Evolutionary conservation across 2,329 filamentous ascomycete species (phyloP), one percentile per base, ranked within the genome.

Genomic region (Trichothecium roseum): DNA sequence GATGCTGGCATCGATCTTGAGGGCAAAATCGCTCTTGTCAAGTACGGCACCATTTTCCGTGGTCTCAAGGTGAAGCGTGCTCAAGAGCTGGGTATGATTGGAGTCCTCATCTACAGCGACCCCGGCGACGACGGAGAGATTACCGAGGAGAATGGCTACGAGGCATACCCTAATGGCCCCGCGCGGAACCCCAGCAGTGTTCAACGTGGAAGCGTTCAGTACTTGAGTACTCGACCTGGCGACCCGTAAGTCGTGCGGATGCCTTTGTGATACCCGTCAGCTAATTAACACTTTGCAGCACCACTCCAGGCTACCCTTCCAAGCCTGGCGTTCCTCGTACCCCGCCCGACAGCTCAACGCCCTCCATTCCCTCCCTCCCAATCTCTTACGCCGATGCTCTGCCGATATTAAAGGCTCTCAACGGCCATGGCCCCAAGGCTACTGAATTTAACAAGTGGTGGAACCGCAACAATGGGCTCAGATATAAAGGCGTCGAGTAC

Each of bases 271-370:
- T 30, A 17, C 8, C 24, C 3, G 14, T 36, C 34, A 18, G n/a
- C n/a, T 8, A 9, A 18, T 30, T 18, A 18, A 18, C 15, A 27
- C 5, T 18, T n/a, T 42, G 8, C 37, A 66, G 62, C 33, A 94
- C 91, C 0, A 96, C 91, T 0, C 86, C 87, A 14, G 91, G 91
- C 9, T 95, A 94, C 51, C 84, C 89, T 7, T 94, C 87, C 1
- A 89, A 89, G 55, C 89, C 88, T 5, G 89, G 82, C n/a, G 83
- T 69, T 17, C 84, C 85, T 26, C 80, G 89, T 17, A 68, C 77
- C 39, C 75, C 85, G 7, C 75, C 80, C 0, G 68, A 85, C 15
- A 66, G 72, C 18, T 71, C 73, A 6, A 91, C 81, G 22, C 84
- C 91, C 0, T 78, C 74, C 3, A 96, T 96, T 36, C 89, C 91